Conservation (phyloP, 2,329 filamentous ascomycete genomes). For the Atkinsonella texensis region DNA sequence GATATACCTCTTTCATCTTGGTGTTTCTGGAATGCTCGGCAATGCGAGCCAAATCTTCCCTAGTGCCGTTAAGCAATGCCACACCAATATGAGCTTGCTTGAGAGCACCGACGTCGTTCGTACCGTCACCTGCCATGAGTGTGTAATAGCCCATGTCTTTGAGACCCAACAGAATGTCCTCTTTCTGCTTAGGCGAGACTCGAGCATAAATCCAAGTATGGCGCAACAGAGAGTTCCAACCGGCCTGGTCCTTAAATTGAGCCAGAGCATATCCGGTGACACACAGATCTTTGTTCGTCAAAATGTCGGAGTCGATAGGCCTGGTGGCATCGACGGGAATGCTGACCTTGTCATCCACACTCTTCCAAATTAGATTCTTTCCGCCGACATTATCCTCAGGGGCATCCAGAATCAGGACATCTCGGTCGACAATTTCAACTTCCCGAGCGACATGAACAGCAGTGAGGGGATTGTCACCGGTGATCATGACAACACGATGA, state of each 20-base stretch:
- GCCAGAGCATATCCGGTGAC: slow-evolving; percentile 88
- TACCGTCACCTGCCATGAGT: slow-evolving; percentile 96
- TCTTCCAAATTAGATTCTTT: slow-evolving; percentile 82
- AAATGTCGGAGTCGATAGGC: slow-evolving; percentile 67
- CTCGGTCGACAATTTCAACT: slow-evolving; percentile 94
- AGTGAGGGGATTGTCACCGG: slow-evolving; percentile 92
- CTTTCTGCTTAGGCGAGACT: slow-evolving; percentile 97
- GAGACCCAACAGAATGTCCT: slow-evolving; percentile 91
- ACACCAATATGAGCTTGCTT: slow-evolving; percentile 98
- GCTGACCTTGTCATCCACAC: slow-evolving; percentile 78
- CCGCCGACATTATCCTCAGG: slow-evolving; percentile 79
- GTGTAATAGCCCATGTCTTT: slow-evolving; percentile 97
- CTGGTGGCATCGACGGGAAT: slow-evolving; percentile 77
- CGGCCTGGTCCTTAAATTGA: slow-evolving; percentile 73
- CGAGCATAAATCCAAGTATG: slow-evolving; percentile 97
- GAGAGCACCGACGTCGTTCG: slow-evolving; percentile 92
- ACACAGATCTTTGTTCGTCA: slow-evolving; percentile 82
- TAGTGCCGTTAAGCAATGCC: slow-evolving; percentile 87
- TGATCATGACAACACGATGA: slow-evolving; percentile 98
- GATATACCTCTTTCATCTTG: slow-evolving; percentile 97
- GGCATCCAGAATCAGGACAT: slow-evolving; percentile 87
- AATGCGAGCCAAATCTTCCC: slow-evolving; percentile 82
- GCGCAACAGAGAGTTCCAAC: slow-evolving; percentile 65
- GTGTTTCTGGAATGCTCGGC: slow-evolving; percentile 87
- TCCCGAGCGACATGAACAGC: slow-evolving; percentile 90